Base-by-base conservation (phyloP, 768 basidiomycete genomes). In the Podaxis sp. region DNA sequence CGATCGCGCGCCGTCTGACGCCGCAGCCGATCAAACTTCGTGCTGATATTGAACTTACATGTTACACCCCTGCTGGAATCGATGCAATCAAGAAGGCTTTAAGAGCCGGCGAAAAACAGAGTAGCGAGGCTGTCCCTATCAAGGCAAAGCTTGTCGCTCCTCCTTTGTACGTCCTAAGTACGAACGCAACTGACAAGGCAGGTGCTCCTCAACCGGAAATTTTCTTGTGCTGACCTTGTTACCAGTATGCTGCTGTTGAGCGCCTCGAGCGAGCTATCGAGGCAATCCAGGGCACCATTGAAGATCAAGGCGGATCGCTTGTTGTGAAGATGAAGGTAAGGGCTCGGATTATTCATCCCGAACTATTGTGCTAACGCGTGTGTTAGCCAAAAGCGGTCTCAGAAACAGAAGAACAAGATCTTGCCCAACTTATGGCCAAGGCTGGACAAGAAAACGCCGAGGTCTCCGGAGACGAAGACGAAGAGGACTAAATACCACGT, bases 11-110 rank as follows among this genome's bases (percentile, higher is more conserved):
- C 49, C 89, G 97, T 12, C 81, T 98, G 41, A 99, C 97, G 0
- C 97, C 97, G 1, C 97, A 99, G 74, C 95, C 97, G 4, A 96
- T 99, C 82, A 99, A 98, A 78, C 85, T 99, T 43, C 93, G 97
- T 68, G 95, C 97, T 3, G 97, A 99, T 76, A 92, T 99, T 69
- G 95, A 98, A 76, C 78, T 99, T 50, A 97, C 95, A 43, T 98
- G 96, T 75, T 99, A 97, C 74, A 90, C 90, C 1, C 95, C 94
- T 37, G 86, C 92, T 5, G 96, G 97, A 8, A 98, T 99, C 73
- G 94, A 97, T 68, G 95, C 96, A 4, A 98, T 99, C 77, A 94
- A 94, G 77, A 88, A 87, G 57, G 96, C 97, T 0, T 82, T 98
- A 38, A 83, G 85, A 47, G 92, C 91, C 2, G 96, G 96, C 33